Base-by-base conservation (phyloP, 345 rosid species). In the Eucalyptus regnans region DNA sequence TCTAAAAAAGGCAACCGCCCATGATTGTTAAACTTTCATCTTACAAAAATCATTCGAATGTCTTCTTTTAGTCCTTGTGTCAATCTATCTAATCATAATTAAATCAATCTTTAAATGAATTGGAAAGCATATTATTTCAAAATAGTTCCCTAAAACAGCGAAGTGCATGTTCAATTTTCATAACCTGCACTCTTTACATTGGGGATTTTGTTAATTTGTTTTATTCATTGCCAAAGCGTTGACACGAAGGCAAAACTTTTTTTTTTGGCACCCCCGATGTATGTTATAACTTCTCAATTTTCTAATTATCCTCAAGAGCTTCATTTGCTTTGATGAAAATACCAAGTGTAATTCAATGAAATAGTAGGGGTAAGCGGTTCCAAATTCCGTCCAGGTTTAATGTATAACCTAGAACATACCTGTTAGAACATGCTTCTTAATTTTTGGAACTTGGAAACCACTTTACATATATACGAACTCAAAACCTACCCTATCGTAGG, bases 381-480 rank as follows among this genome's bases (percentile, higher is more conserved):
- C 52, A 50, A 50, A 52, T 52, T 52, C 23, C 4, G 1, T 52
- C 3, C 1, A 51, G 23, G 9, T 18, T 52, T 52, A 9, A 52
- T 0, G 7, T 52, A 52, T 52, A 52, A 52, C 56, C 41, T 37
- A 18, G 4, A 52, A 52, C 3, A 52, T 52, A 52, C 23, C 1
- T 0, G 4, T 52, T 2, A 52, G 23, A 18, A 17, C 0, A 52
- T 0, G 2, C 23, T 52, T 1, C 7, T 52, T 52, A 52, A 52
- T 52, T 52, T 52, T 52, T 52, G 23, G 56, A 52, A 52, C 9
- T 52, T 18, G 9, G 4, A 52, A 52, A 52, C 8, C 56, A 52
- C 56, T 52, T 4, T 52, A 52, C 56, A 52, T 52, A 52, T 52
- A 17, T 9, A 52, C 56, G 1, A 41, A 41, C 4, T n/a, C n/a